Conservation (phyloP, 1,139 yeast species). For the Yamadazyma sp. region DNA sequence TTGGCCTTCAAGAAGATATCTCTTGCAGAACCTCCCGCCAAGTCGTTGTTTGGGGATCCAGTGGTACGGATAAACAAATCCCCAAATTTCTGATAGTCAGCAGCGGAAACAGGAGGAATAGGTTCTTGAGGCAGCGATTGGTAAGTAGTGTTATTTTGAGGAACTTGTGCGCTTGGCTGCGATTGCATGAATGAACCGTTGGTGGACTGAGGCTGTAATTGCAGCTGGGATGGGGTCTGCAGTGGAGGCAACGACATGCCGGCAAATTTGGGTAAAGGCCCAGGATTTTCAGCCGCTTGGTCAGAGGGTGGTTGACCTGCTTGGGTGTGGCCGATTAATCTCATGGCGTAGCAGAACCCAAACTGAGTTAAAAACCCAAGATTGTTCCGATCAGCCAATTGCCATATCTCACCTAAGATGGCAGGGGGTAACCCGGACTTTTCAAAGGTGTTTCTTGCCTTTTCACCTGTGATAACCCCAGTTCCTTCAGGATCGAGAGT, state of each 20-base stretch:
- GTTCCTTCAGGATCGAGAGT: slow-evolving; percentile 75
- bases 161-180: slow-evolving; percentile 42
- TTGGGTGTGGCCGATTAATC: slow-evolving; percentile 89
- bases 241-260: slow-evolving; percentile 19
- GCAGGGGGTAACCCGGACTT: slow-evolving; percentile 82
- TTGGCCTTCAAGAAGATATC: slow-evolving; percentile 87
- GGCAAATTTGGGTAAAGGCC: slow-evolving; percentile 59
- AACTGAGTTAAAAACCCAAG: slow-evolving; percentile 80
- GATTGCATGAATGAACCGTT: slow-evolving; percentile 48
- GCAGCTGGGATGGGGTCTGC: slow-evolving; percentile 18
- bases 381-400: slow-evolving; percentile 80
- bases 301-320: slow-evolving; percentile 59
- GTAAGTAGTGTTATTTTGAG: slow-evolving; percentile 35
- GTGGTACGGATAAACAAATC: slow-evolving; percentile 76
- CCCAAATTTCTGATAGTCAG: slow-evolving; percentile 70
- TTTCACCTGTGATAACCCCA: slow-evolving; percentile 87
- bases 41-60: slow-evolving; percentile 44
- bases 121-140: slow-evolving; percentile 35
- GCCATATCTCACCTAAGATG: slow-evolving; percentile 90
- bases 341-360: slow-evolving; percentile 83
- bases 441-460: slow-evolving; percentile 83
- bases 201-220: slow-evolving; percentile 38
- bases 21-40: slow-evolving; percentile 77
- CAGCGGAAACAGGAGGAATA: slow-evolving; percentile 62
- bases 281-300: slow-evolving; percentile 53